Percentiles rank a stretch among this genome's conserved stretches.
Evolutionary conservation across 192 early-diverging fungal species (phyloP).

Genomic region (Entomortierella chlamydospora): DNA sequence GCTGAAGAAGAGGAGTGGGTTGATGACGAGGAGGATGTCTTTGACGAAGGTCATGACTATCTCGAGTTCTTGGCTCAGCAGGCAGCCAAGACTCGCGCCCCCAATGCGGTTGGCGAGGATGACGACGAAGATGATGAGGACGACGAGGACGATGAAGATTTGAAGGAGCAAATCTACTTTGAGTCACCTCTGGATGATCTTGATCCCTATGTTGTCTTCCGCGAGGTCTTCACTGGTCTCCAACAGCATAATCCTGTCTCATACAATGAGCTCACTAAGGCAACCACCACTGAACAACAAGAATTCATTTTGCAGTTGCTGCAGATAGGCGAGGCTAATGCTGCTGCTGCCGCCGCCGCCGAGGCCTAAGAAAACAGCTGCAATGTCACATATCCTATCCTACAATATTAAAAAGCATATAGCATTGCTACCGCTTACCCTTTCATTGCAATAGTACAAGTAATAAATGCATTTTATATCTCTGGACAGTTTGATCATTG

Average conservation of each 20-base stretch:
- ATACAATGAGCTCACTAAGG: slow-evolving; percentile 68
- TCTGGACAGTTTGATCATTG: too few species aligned
- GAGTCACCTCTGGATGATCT: slow-evolving; percentile 84
- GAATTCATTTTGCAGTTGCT: slow-evolving; percentile 62
- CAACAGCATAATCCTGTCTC: slow-evolving; percentile 68
- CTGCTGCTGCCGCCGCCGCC: slow-evolving; percentile 22
- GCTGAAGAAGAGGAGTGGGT: slow-evolving; percentile 65
- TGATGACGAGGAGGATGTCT: slow-evolving; percentile 67
- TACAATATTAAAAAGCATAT: neutral
- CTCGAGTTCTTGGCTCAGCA: slow-evolving; percentile 58
- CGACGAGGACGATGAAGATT: slow-evolving; percentile 71
- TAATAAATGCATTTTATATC: too few species aligned
- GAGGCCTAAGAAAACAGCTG: neutral
- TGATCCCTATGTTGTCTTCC: slow-evolving; percentile 79
- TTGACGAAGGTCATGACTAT: slow-evolving; percentile 56
- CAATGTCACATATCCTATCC: neutral
- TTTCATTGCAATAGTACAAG: too few species aligned
- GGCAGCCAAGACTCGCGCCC: slow-evolving; percentile 58
- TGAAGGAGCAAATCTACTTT: slow-evolving; percentile 81
- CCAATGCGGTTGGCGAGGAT: slow-evolving; percentile 56
- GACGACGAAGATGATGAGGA: slow-evolving; percentile 67
- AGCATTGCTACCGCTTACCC: neutral
- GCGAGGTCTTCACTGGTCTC: slow-evolving; percentile 71
- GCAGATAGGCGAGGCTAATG: slow-evolving; percentile 54
- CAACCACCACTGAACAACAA: slow-evolving; percentile 62